A percentile compares a stretch with the other conserved stretches of the same genome.
These are phyloP conservation scores for Babesia divergens DNA, from an alignment of 169 alveolate genomes.

Conservation along the genomic window DNA sequence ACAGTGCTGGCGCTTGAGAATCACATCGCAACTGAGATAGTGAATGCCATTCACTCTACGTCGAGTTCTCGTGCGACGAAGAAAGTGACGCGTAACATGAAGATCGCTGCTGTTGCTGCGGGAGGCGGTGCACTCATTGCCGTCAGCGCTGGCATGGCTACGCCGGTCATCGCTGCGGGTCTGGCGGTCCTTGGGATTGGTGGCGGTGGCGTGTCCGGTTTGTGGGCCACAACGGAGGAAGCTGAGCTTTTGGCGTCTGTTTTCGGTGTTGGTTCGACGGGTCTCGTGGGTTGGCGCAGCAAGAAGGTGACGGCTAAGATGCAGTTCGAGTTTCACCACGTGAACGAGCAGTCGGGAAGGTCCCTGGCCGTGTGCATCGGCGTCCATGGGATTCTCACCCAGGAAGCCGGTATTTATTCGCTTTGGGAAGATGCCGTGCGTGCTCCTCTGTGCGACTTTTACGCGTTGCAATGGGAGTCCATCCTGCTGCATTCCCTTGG, in stretches of 20 bases:
- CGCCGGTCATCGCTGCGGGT: conserved; percentile 86
- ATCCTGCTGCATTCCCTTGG: conserved; percentile 65
- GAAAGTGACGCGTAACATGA: conserved; percentile 64
- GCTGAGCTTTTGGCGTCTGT: conserved; percentile 72
- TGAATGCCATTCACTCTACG: conserved; percentile 64
- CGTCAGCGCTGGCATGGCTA: conserved; percentile 85
- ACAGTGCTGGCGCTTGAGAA: conserved; percentile 68
- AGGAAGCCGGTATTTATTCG: conserved; percentile 4
- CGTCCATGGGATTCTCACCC: conserved; percentile 71
- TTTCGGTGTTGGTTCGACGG: conserved; percentile 84
- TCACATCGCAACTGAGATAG: conserved; percentile 72
- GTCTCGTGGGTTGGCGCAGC: conserved; percentile 79
- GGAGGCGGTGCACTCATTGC: conserved; percentile 86
- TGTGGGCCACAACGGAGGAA: conserved; percentile 79
- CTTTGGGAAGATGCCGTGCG: conserved; percentile 78
- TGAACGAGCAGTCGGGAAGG: conserved; percentile 70
- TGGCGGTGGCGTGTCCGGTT: conserved; percentile 76
- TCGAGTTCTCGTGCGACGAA: conserved; percentile 60
- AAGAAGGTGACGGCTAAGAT: conserved; percentile 71
- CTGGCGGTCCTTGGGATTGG: conserved; percentile 73
- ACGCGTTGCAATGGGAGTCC: conserved; percentile 75
- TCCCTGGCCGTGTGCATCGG: conserved; percentile 73
- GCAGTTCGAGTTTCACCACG: conserved; percentile 73
- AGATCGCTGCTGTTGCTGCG: conserved; percentile 80
- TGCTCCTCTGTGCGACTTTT: conserved; percentile 69